These are phyloP conservation scores for Lentinula boryana DNA, from an alignment of 768 basidiomycete genomes.

Conservation along the genomic window DNA sequence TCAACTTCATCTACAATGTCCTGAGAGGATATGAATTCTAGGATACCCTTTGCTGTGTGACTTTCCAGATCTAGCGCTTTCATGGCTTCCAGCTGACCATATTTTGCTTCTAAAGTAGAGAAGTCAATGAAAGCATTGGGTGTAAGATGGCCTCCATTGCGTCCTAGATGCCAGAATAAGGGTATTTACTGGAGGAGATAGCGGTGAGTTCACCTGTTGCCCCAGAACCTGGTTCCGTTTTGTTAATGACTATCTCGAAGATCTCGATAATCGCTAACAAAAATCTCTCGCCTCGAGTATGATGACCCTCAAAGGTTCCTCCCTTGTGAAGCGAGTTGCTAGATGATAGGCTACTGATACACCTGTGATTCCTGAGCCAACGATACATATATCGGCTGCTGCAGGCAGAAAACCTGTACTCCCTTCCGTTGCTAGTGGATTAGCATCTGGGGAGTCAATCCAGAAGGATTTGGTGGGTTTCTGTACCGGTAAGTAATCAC, in stretches of 20 bases:
- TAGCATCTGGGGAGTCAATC: constrained; percentile 53
- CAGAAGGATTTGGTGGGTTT: constrained; percentile 74
- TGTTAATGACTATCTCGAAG: background rate
- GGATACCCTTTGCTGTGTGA: constrained; percentile 43
- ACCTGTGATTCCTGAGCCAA: constrained; percentile 79
- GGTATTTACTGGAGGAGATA: background rate
- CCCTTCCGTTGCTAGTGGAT: constrained; percentile 63
- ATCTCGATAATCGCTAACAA: constrained; percentile 35
- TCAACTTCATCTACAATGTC: constrained; percentile 48
- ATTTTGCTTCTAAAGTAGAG: constrained; percentile 22
- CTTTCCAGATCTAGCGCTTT: constrained; percentile 51
- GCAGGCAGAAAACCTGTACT: constrained; percentile 53
- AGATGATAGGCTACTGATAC: constrained; percentile 72
- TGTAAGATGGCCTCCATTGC: constrained; percentile 77
- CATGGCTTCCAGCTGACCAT: constrained; percentile 50
- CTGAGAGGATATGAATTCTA: constrained; percentile 40
- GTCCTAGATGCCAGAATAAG: constrained; percentile 34
- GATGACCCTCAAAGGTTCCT: constrained; percentile 38
- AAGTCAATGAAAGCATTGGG: constrained; percentile 45
- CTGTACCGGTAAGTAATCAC: constrained; percentile 39
- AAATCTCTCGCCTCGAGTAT: constrained; percentile 84
- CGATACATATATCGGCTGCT: constrained; percentile 68
- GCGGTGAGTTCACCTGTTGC: constrained; percentile 56
- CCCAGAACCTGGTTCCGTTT: constrained; percentile 47
- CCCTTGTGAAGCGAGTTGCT: constrained; percentile 17